These are phyloP conservation scores for Trichosporon sp. DNA, from an alignment of 1,284 basidiomycete genomes.

Conservation along the genomic window DNA sequence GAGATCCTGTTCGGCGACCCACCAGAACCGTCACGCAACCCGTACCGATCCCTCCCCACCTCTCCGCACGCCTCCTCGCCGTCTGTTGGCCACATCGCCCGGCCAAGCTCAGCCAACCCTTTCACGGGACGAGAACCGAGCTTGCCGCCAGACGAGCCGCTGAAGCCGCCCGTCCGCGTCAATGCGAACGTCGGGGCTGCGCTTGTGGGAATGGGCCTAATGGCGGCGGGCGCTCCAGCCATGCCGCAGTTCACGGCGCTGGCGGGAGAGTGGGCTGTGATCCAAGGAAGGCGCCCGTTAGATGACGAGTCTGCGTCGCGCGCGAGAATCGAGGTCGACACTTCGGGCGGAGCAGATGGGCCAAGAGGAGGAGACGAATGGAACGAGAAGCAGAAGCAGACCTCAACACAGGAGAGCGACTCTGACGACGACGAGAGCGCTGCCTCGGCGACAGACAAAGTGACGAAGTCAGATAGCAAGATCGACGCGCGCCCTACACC, in stretches of 20 bases:
- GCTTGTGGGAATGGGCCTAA: slow-evolving; percentile 76
- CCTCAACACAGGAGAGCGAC: slow-evolving; percentile 24
- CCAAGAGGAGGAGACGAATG: slow-evolving; percentile 18
- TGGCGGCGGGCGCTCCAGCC: slow-evolving; percentile 69
- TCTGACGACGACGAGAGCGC: slow-evolving; percentile 49
- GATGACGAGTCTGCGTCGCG: slow-evolving; percentile 36
- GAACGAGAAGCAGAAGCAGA: slow-evolving; percentile 5
- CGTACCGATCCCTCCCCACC: slow-evolving; percentile 56
- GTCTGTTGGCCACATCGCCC: slow-evolving; percentile 4
- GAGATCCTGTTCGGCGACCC: slow-evolving; percentile 94
- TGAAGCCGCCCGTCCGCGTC: slow-evolving; percentile 54
- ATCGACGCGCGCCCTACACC: slow-evolving; percentile 5
- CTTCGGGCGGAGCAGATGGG: slow-evolving; percentile 40
- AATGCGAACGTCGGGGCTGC: slow-evolving; percentile 67
- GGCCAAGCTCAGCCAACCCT: not conserved
- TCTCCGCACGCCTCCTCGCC: slow-evolving; percentile 31
- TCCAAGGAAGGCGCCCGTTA: slow-evolving; percentile 63
- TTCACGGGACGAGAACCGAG: not conserved
- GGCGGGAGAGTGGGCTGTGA: slow-evolving; percentile 77
- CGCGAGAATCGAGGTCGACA: slow-evolving; percentile 41
- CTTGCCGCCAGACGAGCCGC: slow-evolving; percentile 2
- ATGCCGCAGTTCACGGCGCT: slow-evolving; percentile 68
- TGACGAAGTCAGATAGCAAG: slow-evolving; percentile 1
- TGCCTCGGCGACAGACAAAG: not conserved
- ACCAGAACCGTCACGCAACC: slow-evolving; percentile 58